phyloP scores from a whole-genome alignment of 1,284 basidiomycete genomes.

The Puccinia coronata region DNA sequence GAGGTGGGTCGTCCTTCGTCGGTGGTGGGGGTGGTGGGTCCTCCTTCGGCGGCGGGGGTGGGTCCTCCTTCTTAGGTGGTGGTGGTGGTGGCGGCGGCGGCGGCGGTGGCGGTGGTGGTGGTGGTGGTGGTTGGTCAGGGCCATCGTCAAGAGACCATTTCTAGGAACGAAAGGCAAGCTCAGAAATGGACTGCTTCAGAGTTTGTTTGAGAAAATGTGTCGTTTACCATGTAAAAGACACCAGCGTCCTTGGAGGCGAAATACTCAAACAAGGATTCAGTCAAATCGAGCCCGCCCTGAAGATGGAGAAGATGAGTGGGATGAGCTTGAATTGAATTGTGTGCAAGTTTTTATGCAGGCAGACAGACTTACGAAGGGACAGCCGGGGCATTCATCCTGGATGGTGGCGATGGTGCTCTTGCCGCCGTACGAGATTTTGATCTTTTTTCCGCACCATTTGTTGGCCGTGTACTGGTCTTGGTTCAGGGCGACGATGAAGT shows the following conservation, averaged over 20 bases:
- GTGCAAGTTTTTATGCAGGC: background rate
- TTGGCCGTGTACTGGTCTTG: slow-evolving; percentile 64
- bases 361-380: background rate
- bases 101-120: background rate
- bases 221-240: slow-evolving; percentile 29
- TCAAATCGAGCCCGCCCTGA: slow-evolving; percentile 26
- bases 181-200: background rate
- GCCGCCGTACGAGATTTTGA: slow-evolving; percentile 18
- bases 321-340: background rate
- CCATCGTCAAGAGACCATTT: slow-evolving; percentile 2
- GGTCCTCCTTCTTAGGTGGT: background rate
- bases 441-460: slow-evolving; percentile 26
- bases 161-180: background rate
- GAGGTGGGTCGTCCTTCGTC: background rate
- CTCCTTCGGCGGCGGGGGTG: background rate
- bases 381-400: slow-evolving; percentile 15
- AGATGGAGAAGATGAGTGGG: background rate
- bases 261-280: slow-evolving; percentile 15
- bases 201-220: background rate
- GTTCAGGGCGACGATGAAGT: slow-evolving; percentile 69
- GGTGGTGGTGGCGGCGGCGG: background rate
- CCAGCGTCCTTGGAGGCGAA: slow-evolving; percentile 37
- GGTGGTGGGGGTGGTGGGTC: background rate
- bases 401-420: background rate
- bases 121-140: background rate